Evolutionary conservation across 2,329 filamentous ascomycete species (phyloP), one percentile per base, ranked within the genome.

Genomic region (Colletotrichum lindemuthianum): DNA sequence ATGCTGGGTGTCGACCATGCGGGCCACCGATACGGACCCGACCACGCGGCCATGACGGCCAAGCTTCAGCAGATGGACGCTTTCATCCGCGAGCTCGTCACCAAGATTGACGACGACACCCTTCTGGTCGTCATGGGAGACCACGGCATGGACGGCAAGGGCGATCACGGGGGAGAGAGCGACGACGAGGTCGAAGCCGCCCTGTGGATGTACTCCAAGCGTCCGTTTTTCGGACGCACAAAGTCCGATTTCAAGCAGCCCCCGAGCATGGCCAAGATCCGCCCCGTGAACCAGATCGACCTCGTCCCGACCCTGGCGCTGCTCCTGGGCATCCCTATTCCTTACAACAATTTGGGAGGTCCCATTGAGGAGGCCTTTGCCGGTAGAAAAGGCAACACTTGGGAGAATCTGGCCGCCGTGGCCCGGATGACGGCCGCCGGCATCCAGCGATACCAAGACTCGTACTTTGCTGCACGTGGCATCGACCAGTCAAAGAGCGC

Each of bases 181-280:
- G 92, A 97, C 70, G 93, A 98, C 68, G 96, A 99, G 76, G 88
- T 99, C 7, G 89, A 99, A 76, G 93, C 96, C 60, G 93, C 96
- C 2, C 78, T 99, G 50, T 99, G 96, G 95, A 97, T 99, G 93
- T 99, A 98, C 76, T 97, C 96, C 1, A 97, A 94, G 76, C 90
- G 88, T 70, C 88, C 89, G 0, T 77, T 92, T 9, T 99, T 99
- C 76, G 96, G 96, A 13, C 89, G 93, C 43, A 91, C 88, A 2
- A 83, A 86, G 52, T 79, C 86, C 3, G 85, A 87, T 6, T 85
- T 84, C 68, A 74, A 78, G 12, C 79, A 82, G 16, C 89, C 88
- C 15, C 89, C 87, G 7, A 77, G 80, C n/a, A 92, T 86, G 24
- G 93, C 94, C 44, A 96, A 96, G 75, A 86, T 89, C 24, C 85